These are phyloP conservation scores for Melocanna baccifera DNA, from an alignment of 176 grass and related monocot species.

Conservation along the genomic window DNA sequence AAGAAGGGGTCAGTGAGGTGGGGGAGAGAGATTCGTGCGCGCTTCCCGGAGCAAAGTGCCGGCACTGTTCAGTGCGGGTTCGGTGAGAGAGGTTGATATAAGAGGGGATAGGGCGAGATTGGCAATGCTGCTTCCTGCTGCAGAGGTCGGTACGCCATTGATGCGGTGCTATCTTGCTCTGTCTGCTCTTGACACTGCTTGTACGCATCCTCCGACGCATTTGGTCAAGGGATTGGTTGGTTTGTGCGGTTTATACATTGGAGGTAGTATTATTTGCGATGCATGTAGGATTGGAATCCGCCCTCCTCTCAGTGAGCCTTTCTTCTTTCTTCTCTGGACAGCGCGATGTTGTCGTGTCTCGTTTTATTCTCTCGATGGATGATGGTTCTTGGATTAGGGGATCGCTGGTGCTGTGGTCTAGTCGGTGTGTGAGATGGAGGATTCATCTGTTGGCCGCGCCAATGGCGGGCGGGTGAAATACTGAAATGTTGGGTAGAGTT, in stretches of 20 bases:
- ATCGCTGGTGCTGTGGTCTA: neutral
- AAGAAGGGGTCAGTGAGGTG: no score
- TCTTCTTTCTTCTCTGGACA: no score
- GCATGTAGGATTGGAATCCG: neutral
- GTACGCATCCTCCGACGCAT: neutral
- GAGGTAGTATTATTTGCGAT: neutral
- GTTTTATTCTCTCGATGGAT: neutral
- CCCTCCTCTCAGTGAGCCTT: neutral
- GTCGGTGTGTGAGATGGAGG: neutral
- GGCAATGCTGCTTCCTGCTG: slow-evolving; percentile 1
- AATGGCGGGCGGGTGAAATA: neutral
- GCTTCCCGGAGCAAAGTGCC: slow-evolving; percentile 44
- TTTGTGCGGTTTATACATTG: neutral
- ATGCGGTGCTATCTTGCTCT: neutral
- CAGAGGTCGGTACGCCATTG: neutral
- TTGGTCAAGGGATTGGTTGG: neutral
- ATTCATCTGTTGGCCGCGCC: no score
- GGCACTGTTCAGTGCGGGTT: slow-evolving; percentile 15
- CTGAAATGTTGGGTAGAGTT: neutral
- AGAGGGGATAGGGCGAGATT: slow-evolving; percentile 7
- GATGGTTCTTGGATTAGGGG: neutral
- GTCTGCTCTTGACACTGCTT: neutral
- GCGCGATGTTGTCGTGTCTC: no score
- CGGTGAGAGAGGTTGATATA: neutral
- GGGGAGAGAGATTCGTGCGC: slow-evolving; percentile 1